Base-by-base conservation (phyloP, 2,329 filamentous ascomycete genomes). In the Akanthomyces muscarius region DNA sequence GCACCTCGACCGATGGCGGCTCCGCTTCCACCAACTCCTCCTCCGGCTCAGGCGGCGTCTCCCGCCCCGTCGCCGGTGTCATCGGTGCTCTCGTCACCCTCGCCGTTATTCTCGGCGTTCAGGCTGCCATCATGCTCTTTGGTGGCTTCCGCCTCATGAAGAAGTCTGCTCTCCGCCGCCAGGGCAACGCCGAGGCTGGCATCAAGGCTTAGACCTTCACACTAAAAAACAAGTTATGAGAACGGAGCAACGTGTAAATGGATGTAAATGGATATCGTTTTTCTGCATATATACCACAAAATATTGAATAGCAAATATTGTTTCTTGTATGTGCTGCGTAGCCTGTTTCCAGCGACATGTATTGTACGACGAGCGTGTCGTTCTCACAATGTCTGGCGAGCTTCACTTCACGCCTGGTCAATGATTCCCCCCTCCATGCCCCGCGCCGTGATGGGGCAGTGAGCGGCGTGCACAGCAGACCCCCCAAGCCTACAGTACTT, bases 51-150 rank as follows among this genome's bases (percentile, higher is more conserved):
- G 48, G 54, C 45, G 82, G 83, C 10, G 80, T 96, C 33, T 89
- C 88, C 57, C 85, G 81, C 44, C 82, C 85, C 6, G 86, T 93
- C n/a, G 91, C 90, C 0, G 91, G 92, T 58, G 91, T 94, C 5
- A 92, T 96, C 57, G 88, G 91, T 51, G 90, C 92, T 50, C 74
- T 92, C 67, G 80, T 90, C 44, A 83, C 83, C 0, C 73, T 86
- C 5, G 77, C 77, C 11, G 80, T 83, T 13, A 75, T 85, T 18
- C 73, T 83, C 47, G 77, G 75, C 16, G 44, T 80, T 23, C 75
- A 82, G 71, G 78, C 72, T 11, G 70, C 80, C 16, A 70, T 81
- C 50, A 72, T 82, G 69, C 68, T 76, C 18, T 16, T 79, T 6
- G 76, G 74, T 6, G 80, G 81, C 13, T 67, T 83, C 65, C 78